Base-by-base conservation (phyloP, 2,329 filamentous ascomycete species). In the Rosellinia necatrix region DNA sequence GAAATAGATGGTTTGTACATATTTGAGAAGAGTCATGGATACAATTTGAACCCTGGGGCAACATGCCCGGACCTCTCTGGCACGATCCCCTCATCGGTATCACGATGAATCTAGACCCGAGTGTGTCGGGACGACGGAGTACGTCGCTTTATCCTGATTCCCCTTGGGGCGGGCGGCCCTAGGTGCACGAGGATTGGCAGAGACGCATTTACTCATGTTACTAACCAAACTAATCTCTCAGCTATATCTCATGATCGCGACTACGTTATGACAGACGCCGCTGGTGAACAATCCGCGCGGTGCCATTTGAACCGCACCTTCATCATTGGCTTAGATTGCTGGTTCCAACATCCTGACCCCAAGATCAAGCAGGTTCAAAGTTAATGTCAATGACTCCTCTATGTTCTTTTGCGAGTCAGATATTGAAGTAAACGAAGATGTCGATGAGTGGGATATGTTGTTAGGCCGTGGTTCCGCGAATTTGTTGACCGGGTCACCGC, bases 361-460 rank as follows among this genome's bases (percentile, higher is more conserved):
- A 10, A 19, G 4, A n/a, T 50, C 0, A 7, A 8, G 6, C 25
- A 46, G 46, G n/a, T 47, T 50, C 17, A 40, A 58, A 10, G 27
- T 58, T 6, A 50, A 21, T 22, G 21, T 54, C 34, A 58, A 58
- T 21, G 55, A 46, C 10, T 58, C 55, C 1, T 54, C 55, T 15
- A 58, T 58, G 44, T 54, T 58, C 22, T 58, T 58, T 35, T 54
- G 15, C 32, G 40, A 54, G 50, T 47, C 55, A 13, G 40, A 54
- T 10, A 35, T 50, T 10, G 27, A 46, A 6, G 13, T 50, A 5
- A 12, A 40, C 12, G 25, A 27, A 2, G 44, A 49, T 1, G 6
- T n/a, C 2, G 10, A 37, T n/a, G 15, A 15, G 3, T 47, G 34
- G 35, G 37, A 22, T 13, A 17, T 15, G 17, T 17, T 56, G 22